These are phyloP conservation scores for Magnaporthiopsis poae DNA, from an alignment of 2,329 filamentous ascomycete genomes.

Conservation along the genomic window DNA sequence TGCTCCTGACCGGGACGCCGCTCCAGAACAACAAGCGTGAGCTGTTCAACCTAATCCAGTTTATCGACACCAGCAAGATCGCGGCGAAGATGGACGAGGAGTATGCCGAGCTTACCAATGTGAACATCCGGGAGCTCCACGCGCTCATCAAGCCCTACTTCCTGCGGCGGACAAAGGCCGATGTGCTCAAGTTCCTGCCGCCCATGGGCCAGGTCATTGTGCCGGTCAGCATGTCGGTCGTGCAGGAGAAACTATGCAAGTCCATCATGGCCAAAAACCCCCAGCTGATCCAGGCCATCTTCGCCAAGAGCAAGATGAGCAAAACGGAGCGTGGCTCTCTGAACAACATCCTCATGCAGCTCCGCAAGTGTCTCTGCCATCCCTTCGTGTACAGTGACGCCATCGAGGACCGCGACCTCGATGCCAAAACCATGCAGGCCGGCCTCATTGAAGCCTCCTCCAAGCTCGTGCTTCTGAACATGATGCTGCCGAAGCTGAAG, in stretches of 20 bases:
- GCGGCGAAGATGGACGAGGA: conserved; percentile 65
- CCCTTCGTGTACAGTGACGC: conserved; percentile 87
- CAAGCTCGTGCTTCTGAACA: conserved; percentile 73
- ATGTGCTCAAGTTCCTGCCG: conserved; percentile 83
- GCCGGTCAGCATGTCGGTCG: conserved; percentile 84
- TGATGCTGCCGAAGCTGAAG: conserved; percentile 78
- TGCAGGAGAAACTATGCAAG: conserved; percentile 91
- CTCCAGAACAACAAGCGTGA: conserved; percentile 93
- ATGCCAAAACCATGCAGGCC: conserved; percentile 53
- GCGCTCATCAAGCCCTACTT: conserved; percentile 68
- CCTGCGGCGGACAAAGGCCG: conserved; percentile 70
- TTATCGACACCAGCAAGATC: conserved; percentile 63
- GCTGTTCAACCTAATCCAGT: conserved; percentile 92
- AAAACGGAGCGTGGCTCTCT: conserved; percentile 66
- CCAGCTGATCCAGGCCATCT: conserved; percentile 77
- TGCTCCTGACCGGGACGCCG: conserved; percentile 83
- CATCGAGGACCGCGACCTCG: conserved; percentile 71
- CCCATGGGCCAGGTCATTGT: conserved; percentile 91
- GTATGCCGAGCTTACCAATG: conserved; percentile 68
- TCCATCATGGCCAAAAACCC: conserved; percentile 88
- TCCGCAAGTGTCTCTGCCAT: conserved; percentile 89
- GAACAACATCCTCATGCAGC: conserved; percentile 90
- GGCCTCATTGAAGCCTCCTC: conserved; percentile 86
- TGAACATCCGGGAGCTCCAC: conserved; percentile 74
- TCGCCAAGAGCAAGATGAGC: conserved; percentile 58